Evolutionary conservation across 257 asterid species (phyloP), one percentile per base, ranked within the genome.

Genomic region (Salvia rosmarinus): DNA sequence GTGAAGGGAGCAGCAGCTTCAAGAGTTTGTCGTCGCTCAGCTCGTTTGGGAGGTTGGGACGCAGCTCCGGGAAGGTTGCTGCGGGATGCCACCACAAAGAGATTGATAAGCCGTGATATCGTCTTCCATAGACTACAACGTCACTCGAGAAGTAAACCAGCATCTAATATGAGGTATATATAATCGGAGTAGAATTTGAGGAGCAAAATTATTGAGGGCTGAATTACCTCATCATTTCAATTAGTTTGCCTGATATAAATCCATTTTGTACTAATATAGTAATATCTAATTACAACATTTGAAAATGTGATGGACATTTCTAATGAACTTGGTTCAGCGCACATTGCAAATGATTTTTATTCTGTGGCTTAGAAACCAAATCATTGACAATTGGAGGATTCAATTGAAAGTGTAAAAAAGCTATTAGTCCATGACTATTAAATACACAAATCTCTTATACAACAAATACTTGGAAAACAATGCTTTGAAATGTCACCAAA

Each of bases 1-100:
- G 84, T 43, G 95, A 89, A 71, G 86, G 90, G 57, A 85, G 90
- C 66, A 87, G 85, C 77, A 76, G 85, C 81, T 77, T 87, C 79
- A 91, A 75, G 82, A 77, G 85, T 17, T 71, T 85, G 70, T 83
- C 96, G 5, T 77, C 96, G 8, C 64, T 88, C 76, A 75, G 88
- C 67, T 81, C 93, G 14, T 89, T 89, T 1, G 85, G 91, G 50
- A 87, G 82, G 71, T 70, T 87, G 46, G 80, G 89, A 14, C 81
- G 82, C 4, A 75, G 76, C 75, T 85, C 87, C 0, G 94, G 91
- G 9, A 88, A 84, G 70, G 76, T 85, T 62, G 77, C 83, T 58
- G 84, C 85, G 0, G 93, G 82, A 42, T 56, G 83, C 77, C 75
- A 82, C 14, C 70, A 75, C 46, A n/a, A n/a, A n/a, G 90, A 74